These are phyloP conservation scores for Umbelopsis sp. DNA, from an alignment of 192 early-diverging fungal genomes.

Conservation along the genomic window DNA sequence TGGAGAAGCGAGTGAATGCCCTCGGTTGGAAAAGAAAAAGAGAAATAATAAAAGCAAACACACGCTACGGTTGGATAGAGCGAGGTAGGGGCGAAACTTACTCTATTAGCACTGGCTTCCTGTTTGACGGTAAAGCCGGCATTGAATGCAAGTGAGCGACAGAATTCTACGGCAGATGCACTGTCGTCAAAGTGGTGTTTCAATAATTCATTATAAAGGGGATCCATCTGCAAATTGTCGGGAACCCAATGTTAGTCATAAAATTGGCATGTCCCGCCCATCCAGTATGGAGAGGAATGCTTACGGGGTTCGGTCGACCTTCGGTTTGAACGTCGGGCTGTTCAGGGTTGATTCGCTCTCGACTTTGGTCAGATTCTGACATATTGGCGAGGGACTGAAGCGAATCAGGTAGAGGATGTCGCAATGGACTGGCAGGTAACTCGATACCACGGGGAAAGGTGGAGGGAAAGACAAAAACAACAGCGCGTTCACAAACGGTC, in stretches of 20 bases:
- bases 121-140: constrained; percentile 62
- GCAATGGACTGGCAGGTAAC: constrained; percentile 22
- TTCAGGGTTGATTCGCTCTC: constrained; percentile 7
- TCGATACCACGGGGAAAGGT: constrained; percentile 21
- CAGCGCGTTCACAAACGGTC: constrained; percentile 19
- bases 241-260: constrained; percentile 8
- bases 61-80: neutral
- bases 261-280: neutral
- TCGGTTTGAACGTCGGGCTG: neutral
- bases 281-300: neutral
- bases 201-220: constrained; percentile 47
- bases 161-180: constrained; percentile 44
- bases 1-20: neutral
- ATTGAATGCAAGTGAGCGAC: constrained; percentile 49
- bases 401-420: constrained; percentile 12
- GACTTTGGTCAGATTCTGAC: constrained; percentile 22
- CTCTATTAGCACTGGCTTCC: constrained; percentile 61
- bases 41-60: neutral
- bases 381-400: neutral
- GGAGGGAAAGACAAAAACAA: neutral
- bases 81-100: constrained; percentile 29
- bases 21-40: neutral
- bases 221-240: constrained; percentile 41
- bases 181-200: constrained; percentile 44
- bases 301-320: constrained; percentile 18